Evolutionary conservation across 495 filamentous ascomycete genomes (phyloP).

Genomic region (Tuber brumale): DNA sequence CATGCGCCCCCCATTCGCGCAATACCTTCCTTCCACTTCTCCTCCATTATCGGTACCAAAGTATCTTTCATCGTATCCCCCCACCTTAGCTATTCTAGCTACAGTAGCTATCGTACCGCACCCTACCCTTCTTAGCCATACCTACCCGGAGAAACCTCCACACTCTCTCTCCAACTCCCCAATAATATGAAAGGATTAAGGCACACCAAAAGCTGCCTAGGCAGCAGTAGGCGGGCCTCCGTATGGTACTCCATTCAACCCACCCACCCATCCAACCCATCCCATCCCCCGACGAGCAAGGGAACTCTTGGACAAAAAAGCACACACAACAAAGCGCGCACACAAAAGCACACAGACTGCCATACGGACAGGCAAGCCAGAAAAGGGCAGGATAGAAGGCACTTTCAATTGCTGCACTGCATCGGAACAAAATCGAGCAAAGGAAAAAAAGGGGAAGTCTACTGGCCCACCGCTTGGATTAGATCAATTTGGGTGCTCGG

Average conservation of each 20-base stretch:
- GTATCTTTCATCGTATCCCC: background rate
- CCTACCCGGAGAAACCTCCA: background rate
- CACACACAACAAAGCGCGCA: background rate
- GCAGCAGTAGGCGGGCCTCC: background rate
- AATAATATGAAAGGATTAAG: background rate
- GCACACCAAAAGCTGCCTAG: background rate
- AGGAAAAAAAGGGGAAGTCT: background rate
- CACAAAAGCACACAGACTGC: background rate
- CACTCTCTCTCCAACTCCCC: background rate
- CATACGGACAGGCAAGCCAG: background rate
- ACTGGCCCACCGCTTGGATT: background rate
- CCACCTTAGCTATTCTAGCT: background rate
- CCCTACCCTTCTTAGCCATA: background rate
- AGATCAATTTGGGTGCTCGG: background rate
- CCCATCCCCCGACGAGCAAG: background rate
- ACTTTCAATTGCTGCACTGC: background rate
- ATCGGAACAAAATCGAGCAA: background rate
- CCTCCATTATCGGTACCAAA: background rate
- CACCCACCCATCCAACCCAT: background rate
- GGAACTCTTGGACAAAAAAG: background rate
- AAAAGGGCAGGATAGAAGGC: background rate
- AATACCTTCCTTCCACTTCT: background rate
- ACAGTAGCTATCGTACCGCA: background rate
- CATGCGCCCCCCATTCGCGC: background rate
- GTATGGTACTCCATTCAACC: background rate